Base-by-base conservation (phyloP, 1,139 yeast species). In the Geotrichum reessii region DNA sequence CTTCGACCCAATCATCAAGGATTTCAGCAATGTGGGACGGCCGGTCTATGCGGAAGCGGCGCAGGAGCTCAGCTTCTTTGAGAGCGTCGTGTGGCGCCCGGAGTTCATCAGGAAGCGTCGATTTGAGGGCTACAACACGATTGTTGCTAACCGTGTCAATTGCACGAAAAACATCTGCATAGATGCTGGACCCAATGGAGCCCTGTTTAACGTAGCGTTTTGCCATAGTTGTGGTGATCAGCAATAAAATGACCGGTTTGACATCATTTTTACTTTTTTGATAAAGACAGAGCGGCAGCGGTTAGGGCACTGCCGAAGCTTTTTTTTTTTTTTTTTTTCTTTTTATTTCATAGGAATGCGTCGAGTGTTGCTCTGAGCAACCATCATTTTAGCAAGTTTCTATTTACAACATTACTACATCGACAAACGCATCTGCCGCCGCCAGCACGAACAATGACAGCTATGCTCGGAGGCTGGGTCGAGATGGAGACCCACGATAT, bases 401-500 rank as follows among this genome's bases (percentile, higher is more conserved):
- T 33, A 19, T 12, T 19, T 3, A 75, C 37, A 31, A 12, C 37
- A 8, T 9, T 11, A 4, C 8, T 11, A 44, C 47, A 11, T 8
- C 47, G 8, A 9, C 14, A 44, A 4, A 4, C 22, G 17, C 21
- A 3, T n/a, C 47, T n/a, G 24, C 24, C 9, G 14, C 22, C 47
- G 17, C 14, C 47, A 6, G 24, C 21, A 31, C 4, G 37, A 19
- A 51, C 2, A 24, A 42, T 51, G 48, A 31, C 33, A 14, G 48
- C 11, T 22, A 40, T 33, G 14, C 24, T 51, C 17, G 56, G 57
- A 21, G 62, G 56, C 55, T 80, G 83, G 83, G 81, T 78, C 22
- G 74, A 78, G 53, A 80, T 80, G 82, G 82, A 78, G 62, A 69
- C 77, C 22, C 77, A 73, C 46, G 77, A 76, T 57, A 70, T 80